Conservation (phyloP, 2,329 filamentous ascomycete species). For the Claviceps africana region DNA sequence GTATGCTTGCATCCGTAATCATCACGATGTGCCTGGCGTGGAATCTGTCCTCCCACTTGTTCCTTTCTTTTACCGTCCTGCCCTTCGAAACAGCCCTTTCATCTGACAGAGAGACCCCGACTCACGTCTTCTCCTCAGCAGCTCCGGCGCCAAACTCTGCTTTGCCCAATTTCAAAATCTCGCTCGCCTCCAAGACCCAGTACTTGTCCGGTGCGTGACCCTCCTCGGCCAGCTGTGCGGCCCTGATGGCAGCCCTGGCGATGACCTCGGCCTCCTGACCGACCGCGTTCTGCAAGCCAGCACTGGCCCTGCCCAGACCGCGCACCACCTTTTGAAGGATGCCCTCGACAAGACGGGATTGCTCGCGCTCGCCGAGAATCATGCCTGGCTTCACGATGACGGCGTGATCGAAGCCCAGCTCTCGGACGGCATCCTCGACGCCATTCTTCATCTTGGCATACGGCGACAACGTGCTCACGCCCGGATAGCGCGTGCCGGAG, state of each 20-base stretch:
- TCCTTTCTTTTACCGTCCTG: not conserved
- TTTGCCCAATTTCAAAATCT: slow-evolving; percentile 55
- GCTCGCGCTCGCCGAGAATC: slow-evolving; percentile 57
- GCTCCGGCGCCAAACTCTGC: slow-evolving; percentile 33
- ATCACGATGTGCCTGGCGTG: not conserved
- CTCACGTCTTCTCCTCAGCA: not conserved
- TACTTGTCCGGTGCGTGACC: slow-evolving; percentile 45
- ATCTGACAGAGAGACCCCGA: not conserved
- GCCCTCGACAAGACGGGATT: slow-evolving; percentile 44
- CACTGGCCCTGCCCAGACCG: slow-evolving; percentile 38
- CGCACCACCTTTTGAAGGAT: slow-evolving; percentile 40
- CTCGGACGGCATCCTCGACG: slow-evolving; percentile 64
- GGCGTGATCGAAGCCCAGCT: slow-evolving; percentile 60
- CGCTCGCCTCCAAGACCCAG: slow-evolving; percentile 45
- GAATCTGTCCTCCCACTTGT: not conserved
- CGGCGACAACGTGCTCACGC: slow-evolving; percentile 27
- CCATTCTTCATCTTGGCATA: slow-evolving; percentile 68
- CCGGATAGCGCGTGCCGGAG: slow-evolving; percentile 29
- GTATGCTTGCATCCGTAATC: not conserved
- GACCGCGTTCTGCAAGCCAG: slow-evolving; percentile 46
- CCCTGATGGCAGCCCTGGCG: slow-evolving; percentile 49
- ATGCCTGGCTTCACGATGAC: slow-evolving; percentile 63
- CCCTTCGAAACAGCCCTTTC: not conserved
- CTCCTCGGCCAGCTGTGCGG: slow-evolving; percentile 41
- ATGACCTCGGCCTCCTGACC: slow-evolving; percentile 66